Percentiles rank a stretch among this genome's conserved stretches.
Conservation (phyloP, 2,329 filamentous ascomycete genomes). For the Cladophialophora chaetospira region DNA sequence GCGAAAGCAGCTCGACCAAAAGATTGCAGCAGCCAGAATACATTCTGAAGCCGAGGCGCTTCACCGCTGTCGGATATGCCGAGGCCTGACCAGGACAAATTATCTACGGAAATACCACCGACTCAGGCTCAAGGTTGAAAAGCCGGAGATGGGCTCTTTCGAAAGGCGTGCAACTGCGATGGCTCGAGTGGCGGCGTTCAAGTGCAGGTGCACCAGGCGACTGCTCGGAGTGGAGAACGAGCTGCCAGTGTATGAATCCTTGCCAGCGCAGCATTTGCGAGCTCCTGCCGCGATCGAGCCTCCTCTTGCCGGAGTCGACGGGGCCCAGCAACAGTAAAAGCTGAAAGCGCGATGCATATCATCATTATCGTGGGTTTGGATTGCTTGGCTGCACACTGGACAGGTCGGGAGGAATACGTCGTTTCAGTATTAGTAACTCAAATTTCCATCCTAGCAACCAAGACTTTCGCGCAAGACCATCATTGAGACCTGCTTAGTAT, state of each 20-base stretch:
- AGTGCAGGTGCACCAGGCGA: constrained; percentile 15
- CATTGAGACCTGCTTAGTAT: constrained; percentile 35
- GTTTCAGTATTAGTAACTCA: constrained; percentile 6
- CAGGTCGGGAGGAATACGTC: not conserved
- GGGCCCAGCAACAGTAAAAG: not conserved
- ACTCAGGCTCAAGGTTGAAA: constrained; percentile 19
- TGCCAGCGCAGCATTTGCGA: constrained; percentile 1
- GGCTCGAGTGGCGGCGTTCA: constrained; percentile 13
- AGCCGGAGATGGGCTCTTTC: constrained; percentile 13
- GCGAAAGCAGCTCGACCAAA: constrained; percentile 14
- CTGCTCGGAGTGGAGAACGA: not conserved
- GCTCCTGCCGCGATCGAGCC: not conserved
- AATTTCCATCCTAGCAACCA: not conserved
- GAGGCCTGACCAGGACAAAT: constrained; percentile 14
- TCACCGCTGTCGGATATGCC: constrained; percentile 11
- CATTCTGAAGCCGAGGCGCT: constrained; percentile 19
- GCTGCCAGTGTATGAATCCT: not conserved
- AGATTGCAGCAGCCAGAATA: constrained; percentile 12
- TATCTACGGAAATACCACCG: constrained; percentile 14
- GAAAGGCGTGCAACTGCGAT: constrained; percentile 11
- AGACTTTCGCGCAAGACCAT: not conserved
- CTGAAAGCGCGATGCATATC: not conserved
- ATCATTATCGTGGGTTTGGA: constrained; percentile 2
- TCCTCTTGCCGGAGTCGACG: not conserved
- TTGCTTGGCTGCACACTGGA: not conserved